These are phyloP conservation scores for Saccharomycopsis fermentans DNA, from an alignment of 805 yeast genomes.

Conservation along the genomic window DNA sequence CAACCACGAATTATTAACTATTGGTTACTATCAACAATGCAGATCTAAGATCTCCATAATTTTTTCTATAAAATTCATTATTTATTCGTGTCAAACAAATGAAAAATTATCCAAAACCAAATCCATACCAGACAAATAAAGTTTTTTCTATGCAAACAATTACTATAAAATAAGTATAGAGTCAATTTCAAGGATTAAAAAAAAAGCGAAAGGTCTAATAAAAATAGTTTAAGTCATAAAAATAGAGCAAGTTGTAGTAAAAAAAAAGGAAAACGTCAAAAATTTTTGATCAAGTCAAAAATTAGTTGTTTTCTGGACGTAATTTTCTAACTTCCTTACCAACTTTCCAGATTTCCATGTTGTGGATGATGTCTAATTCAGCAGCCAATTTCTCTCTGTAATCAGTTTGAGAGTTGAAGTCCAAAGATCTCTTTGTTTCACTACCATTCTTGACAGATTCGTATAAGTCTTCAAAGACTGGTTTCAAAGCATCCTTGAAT, in stretches of 20 bases:
- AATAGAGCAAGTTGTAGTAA: background rate
- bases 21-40: no score
- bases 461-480: constrained; percentile 94
- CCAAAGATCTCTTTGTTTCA: constrained; percentile 96
- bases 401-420: constrained; percentile 96
- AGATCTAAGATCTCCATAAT: background rate
- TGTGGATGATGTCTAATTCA: constrained; percentile 89
- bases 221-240: background rate
- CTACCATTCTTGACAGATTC: constrained; percentile 90
- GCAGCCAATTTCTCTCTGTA: constrained; percentile 93
- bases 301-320: constrained; percentile 96
- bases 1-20: no score
- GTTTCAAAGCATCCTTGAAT: constrained; percentile 97
- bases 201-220: background rate
- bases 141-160: constrained; percentile 2
- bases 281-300: background rate
- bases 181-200: background rate
- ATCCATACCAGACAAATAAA: constrained; percentile 1
- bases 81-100: constrained; percentile 2
- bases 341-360: constrained; percentile 98
- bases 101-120: constrained; percentile 2
- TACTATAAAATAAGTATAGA: constrained; percentile 1
- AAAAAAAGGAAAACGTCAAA: background rate
- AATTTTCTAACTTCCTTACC: constrained; percentile 99
- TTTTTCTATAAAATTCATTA: background rate